Percentiles rank a stretch among this genome's conserved stretches.
phyloP scores from a whole-genome alignment of 371 early-diverging fungal species.

The Mucor plumbeus region DNA sequence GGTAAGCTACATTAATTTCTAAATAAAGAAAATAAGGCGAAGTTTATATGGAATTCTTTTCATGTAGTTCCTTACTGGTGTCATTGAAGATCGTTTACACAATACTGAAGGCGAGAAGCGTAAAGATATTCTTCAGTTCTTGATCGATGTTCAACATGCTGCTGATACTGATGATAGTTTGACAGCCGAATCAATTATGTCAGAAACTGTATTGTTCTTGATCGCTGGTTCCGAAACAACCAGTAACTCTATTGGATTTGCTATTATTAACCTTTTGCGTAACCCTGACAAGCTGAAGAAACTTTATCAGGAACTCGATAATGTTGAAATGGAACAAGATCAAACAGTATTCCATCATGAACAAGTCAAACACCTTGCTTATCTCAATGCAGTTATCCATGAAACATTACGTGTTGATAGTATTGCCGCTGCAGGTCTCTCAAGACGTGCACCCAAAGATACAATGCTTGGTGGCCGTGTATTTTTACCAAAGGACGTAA shows the following conservation, averaged over 20 bases:
- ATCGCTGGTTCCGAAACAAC: slow-evolving; percentile 53
- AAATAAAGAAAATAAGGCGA: neutral
- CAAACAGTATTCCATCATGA: slow-evolving; percentile 31
- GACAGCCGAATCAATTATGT: slow-evolving; percentile 35
- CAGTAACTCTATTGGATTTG: slow-evolving; percentile 43
- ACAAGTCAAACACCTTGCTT: slow-evolving; percentile 40
- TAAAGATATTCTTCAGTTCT: slow-evolving; percentile 45
- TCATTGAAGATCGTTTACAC: slow-evolving; percentile 37
- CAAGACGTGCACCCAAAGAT: slow-evolving; percentile 26
- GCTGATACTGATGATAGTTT: slow-evolving; percentile 34
- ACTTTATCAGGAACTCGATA: slow-evolving; percentile 40
- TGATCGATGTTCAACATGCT: slow-evolving; percentile 37
- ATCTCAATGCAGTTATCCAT: slow-evolving; percentile 45
- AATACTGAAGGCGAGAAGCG: slow-evolving; percentile 25
- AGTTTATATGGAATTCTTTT: neutral
- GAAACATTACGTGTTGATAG: slow-evolving; percentile 44
- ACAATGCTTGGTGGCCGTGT: slow-evolving; percentile 15
- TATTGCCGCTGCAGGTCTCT: slow-evolving; percentile 32
- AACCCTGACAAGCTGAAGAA: slow-evolving; percentile 31
- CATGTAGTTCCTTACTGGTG: slow-evolving; percentile 34
- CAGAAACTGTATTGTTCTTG: slow-evolving; percentile 42
- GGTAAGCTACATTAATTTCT: neutral
- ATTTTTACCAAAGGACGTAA: slow-evolving; percentile 35
- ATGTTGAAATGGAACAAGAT: slow-evolving; percentile 13
- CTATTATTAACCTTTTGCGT: slow-evolving; percentile 34